Evolutionary conservation across 192 early-diverging fungal species (phyloP).

Genomic region (Coemansia sp.): DNA sequence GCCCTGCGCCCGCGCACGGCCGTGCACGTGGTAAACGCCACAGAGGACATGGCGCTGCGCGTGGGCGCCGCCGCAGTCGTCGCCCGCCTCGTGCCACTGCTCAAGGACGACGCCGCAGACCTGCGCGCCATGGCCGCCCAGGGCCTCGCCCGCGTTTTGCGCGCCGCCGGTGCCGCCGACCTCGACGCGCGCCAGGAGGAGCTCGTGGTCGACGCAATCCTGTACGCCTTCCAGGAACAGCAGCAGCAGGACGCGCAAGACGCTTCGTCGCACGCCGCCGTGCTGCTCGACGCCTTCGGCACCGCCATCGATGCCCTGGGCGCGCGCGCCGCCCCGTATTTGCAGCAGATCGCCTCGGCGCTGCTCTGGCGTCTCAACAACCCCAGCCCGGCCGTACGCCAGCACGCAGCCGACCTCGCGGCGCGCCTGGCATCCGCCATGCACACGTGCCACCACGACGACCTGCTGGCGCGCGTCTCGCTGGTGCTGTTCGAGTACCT

Average conservation of each 20-base stretch:
- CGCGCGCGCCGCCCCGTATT: conserved; percentile 84
- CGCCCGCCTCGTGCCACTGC: conserved; percentile 77
- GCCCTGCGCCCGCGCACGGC: conserved; percentile 93
- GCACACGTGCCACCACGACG: conserved; percentile 92
- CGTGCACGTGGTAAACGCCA: conserved; percentile 92
- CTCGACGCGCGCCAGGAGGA: conserved; percentile 90
- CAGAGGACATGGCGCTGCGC: conserved; percentile 89
- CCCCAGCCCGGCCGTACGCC: conserved; percentile 90
- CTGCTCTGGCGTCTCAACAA: conserved; percentile 98
- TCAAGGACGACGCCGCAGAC: conserved; percentile 93
- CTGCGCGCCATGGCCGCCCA: conserved; percentile 99
- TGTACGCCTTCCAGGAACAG: conserved; percentile 99
- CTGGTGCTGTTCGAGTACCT: conserved; percentile 96
- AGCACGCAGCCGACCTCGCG: conserved; percentile 96
- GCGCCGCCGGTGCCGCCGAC: conserved; percentile 81
- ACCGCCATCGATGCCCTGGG: conserved; percentile 90
- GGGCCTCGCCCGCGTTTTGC: conserved; percentile 80
- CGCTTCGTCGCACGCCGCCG: conserved; percentile 82
- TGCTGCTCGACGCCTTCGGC: conserved; percentile 95
- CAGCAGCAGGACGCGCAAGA: no score
- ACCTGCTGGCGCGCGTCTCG: conserved; percentile 89
- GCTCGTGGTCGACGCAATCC: conserved; percentile 92
- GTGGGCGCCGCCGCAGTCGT: conserved; percentile 93
- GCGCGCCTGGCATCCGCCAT: conserved; percentile 92
- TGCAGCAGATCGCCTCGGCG: conserved; percentile 91